Evolutionary conservation across 768 basidiomycete species (phyloP).

Genomic region (Psilocybe cyanescens): DNA sequence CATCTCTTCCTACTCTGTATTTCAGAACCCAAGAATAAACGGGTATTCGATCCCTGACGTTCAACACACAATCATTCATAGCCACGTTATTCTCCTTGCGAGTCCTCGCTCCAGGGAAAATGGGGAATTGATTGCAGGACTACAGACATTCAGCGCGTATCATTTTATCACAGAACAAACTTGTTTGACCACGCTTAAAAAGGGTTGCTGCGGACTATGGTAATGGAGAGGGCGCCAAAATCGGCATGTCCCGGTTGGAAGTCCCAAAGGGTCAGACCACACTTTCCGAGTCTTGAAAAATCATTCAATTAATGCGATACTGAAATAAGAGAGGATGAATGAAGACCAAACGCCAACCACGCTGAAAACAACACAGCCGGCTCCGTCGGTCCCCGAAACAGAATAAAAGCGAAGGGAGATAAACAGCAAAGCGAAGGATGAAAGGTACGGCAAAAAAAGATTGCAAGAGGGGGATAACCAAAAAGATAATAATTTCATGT

Average conservation of each 20-base stretch:
- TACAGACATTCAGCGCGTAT: not conserved
- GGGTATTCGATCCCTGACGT: not conserved
- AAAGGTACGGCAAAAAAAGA: not conserved
- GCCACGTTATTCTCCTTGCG: not conserved
- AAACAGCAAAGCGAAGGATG: not conserved
- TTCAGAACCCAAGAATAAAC: not conserved
- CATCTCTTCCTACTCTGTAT: not conserved
- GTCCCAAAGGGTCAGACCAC: too few relatives aligned
- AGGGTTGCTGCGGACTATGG: not conserved
- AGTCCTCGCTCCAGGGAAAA: too few relatives aligned
- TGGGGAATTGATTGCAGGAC: too few relatives aligned
- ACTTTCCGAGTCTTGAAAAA: not conserved
- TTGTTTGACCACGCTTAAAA: not conserved
- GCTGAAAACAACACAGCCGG: conserved; percentile 1
- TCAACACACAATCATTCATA: not conserved
- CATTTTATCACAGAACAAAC: not conserved
- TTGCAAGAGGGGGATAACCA: not conserved
- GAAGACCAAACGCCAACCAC: not conserved
- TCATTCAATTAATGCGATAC: not conserved
- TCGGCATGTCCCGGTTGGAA: not conserved
- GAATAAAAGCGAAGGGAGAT: not conserved
- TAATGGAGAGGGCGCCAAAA: not conserved
- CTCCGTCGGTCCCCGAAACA: conserved; percentile 1
- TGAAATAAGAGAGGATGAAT: not conserved
- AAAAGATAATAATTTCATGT: not conserved